A percentile compares a stretch with the other conserved stretches of the same genome.
phyloP scores from a whole-genome alignment of 495 filamentous ascomycete genomes.

The Sordaria brevicollis region DNA sequence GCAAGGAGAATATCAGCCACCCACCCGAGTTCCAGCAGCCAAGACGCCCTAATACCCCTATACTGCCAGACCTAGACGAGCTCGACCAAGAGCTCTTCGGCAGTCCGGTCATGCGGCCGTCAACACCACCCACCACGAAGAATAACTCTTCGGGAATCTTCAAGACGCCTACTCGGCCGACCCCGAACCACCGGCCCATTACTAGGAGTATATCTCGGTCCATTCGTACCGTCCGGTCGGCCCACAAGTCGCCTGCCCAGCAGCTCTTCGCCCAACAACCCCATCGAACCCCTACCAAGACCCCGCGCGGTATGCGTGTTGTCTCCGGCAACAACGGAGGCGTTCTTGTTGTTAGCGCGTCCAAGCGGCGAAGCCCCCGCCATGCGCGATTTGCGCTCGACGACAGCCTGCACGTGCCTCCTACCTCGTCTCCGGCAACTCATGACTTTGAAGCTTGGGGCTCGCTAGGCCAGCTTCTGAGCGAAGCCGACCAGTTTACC shows the following conservation, averaged over 20 bases:
- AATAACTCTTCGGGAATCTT: conserved; percentile 33
- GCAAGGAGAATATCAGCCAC: conserved; percentile 28
- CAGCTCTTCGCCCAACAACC: conserved; percentile 12
- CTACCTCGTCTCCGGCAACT: conserved; percentile 43
- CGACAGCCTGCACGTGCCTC: conserved; percentile 2
- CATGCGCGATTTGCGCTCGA: conserved; percentile 21
- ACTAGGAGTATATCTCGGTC: conserved; percentile 46
- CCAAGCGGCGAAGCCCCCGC: conserved; percentile 30
- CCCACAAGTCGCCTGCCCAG: conserved; percentile 26
- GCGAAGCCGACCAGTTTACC: conserved; percentile 39
- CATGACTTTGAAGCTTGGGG: conserved; percentile 8
- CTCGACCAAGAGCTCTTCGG: conserved; percentile 50
- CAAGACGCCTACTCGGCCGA: conserved; percentile 48
- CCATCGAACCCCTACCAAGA: conserved; percentile 36
- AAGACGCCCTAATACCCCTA: conserved; percentile 14
- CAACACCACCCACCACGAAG: conserved; percentile 53
- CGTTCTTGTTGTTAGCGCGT: conserved; percentile 13
- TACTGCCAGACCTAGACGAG: conserved; percentile 31
- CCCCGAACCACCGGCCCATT: conserved; percentile 45
- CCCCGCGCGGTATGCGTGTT: conserved; percentile 20
- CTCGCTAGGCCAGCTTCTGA: conserved; percentile 49
- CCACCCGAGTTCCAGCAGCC: neutral
- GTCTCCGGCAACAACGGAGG: conserved; percentile 7
- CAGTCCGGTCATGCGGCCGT: conserved; percentile 37
- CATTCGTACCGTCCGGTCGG: conserved; percentile 30